These are phyloP conservation scores for Sporobolomyces roseus DNA, from an alignment of 768 basidiomycete species.

Conservation along the genomic window DNA sequence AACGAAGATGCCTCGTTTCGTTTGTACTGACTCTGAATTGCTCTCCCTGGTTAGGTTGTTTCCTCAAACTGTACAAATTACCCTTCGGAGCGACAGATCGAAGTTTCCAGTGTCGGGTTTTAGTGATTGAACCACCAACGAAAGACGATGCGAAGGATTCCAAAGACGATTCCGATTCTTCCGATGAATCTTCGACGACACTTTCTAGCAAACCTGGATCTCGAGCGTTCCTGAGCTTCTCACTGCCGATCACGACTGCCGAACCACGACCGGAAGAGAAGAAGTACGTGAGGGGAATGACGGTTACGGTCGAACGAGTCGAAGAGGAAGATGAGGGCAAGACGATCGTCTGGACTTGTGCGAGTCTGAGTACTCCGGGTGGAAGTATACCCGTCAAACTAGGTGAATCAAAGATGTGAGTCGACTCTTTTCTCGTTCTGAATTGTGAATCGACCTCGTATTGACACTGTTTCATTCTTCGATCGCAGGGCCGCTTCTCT, in stretches of 20 bases:
- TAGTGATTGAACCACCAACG: slow-evolving; percentile 13
- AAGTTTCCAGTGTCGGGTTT: slow-evolving; percentile 10
- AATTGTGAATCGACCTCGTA: background rate
- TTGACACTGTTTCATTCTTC: too few relatives aligned
- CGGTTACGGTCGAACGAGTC: slow-evolving; percentile 25
- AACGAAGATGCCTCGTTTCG: background rate
- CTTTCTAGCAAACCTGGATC: slow-evolving; percentile 11
- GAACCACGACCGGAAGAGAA: slow-evolving; percentile 13
- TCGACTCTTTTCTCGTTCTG: background rate
- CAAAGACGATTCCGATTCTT: background rate
- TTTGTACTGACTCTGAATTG: background rate
- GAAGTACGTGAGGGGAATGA: slow-evolving; percentile 32
- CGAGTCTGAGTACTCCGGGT: slow-evolving; percentile 36
- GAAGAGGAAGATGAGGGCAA: slow-evolving; percentile 25
- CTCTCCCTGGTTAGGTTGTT: slow-evolving; percentile 12
- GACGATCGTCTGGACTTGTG: slow-evolving; percentile 29
- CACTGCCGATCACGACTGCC: slow-evolving; percentile 23
- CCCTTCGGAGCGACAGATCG: slow-evolving; percentile 36
- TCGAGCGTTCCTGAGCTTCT: slow-evolving; percentile 29
- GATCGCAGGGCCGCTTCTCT: slow-evolving; percentile 25
- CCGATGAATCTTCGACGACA: background rate
- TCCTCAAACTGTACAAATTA: slow-evolving; percentile 35
- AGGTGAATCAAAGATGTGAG: slow-evolving; percentile 34
- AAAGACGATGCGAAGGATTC: background rate
- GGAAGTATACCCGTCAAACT: slow-evolving; percentile 36